Base-by-base conservation (phyloP, 176 grass and related monocot genomes). In the Tillandsia leiboldiana region DNA sequence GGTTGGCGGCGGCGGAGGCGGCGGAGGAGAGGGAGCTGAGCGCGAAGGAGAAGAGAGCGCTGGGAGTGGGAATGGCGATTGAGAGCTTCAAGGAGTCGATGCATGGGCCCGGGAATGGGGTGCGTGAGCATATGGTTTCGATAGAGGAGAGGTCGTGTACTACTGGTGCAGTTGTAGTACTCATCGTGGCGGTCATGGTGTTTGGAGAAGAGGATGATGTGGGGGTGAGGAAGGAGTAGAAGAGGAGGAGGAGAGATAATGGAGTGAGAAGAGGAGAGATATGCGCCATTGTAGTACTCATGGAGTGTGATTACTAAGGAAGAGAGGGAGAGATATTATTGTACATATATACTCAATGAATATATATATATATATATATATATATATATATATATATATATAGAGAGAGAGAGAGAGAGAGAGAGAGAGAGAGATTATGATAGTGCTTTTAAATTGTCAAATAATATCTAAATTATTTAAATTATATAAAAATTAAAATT, bases 21-120 rank as follows among this genome's bases (percentile, higher is more conserved):
- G 87, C 72, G 2, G 83, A 82, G 20, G 50, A 50, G 74, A 93
- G 73, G 8, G 90, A 83, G 33, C 74, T 66, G 10, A 88, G 77
- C 17, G 33, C 33, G 2, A 86, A 51, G 51, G 86, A 83, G 14
- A 92, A 70, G 22, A 92, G 33, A 63, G 53, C 78, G 8, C 72
- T 76, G 11, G 84, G 73, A 10, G 83, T 11, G 57, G 52, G 23
- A 20, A 79, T 17, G 0, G 90, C 56, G 26, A 92, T 59, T 10
- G 85, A 65, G 1, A 86, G 49, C 20, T 9, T 50, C 51, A 18
- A 17, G 13, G 90, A 80, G 1, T 63, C 52, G 73, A 88, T 29
- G 70, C 90, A 92, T 29, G 82, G 56, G 1, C 3, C 71, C 10
- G 83, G 90, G 48, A 86, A 70, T 12, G 86, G 90, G 0, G 90